Conservation (phyloP, 805 yeast species). For the Yamadazyma akitaensis region DNA sequence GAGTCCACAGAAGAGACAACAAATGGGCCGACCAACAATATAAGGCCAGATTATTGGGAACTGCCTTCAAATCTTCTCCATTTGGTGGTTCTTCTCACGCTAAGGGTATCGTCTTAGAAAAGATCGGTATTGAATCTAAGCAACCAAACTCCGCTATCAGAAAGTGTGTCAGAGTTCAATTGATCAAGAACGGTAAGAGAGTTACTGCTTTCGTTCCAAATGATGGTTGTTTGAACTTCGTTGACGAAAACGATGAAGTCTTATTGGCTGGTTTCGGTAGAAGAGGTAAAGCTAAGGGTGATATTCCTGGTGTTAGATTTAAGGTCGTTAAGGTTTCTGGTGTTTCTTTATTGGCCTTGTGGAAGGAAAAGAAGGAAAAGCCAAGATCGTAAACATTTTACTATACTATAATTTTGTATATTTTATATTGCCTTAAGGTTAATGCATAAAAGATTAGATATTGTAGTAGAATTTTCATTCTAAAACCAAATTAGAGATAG, state of each 20-base stretch:
- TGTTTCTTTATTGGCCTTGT: conserved; percentile 98
- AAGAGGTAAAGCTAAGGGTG: conserved; percentile 99
- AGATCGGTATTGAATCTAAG: conserved; percentile 99
- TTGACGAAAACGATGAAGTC: conserved; percentile 99
- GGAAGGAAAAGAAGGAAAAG: conserved; percentile 99
- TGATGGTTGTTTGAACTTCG: conserved; percentile 99
- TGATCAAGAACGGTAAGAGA: conserved; percentile 99
- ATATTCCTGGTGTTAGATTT: conserved; percentile 99
- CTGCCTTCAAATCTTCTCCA: conserved; percentile 99
- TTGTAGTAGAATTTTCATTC: background rate
- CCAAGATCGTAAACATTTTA: conserved; percentile 82
- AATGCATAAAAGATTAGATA: conserved; percentile 15
- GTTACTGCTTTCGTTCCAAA: conserved; percentile 99
- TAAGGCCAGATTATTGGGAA: conserved; percentile 98
- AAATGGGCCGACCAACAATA: conserved; percentile 99
- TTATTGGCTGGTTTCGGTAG: conserved; percentile 99
- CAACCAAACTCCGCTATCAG: conserved; percentile 99
- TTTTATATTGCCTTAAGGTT: conserved; percentile 13
- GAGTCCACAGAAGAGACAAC: conserved; percentile 99
- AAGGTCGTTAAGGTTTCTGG: conserved; percentile 99
- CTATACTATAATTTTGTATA: conserved; percentile 11
- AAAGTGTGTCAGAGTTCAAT: conserved; percentile 99
- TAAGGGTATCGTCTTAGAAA: conserved; percentile 99
- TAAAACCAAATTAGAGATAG: too few relatives aligned
- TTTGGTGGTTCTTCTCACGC: conserved; percentile 99